phyloP scores from a whole-genome alignment of 768 basidiomycete genomes.

The Boletus sensibilis region DNA sequence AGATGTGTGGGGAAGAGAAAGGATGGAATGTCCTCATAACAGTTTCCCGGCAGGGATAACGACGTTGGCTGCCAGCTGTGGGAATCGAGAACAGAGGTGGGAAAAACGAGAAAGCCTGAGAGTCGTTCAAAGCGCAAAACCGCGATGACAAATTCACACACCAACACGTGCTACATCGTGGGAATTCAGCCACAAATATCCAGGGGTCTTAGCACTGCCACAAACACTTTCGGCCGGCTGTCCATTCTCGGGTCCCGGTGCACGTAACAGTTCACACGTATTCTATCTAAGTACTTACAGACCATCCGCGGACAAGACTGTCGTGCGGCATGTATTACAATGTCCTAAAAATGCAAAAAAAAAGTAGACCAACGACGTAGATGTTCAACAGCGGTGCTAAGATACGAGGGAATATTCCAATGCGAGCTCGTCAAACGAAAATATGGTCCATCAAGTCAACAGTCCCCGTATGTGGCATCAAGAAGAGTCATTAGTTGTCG shows the following conservation, averaged over 20 bases:
- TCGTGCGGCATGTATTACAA: constrained; percentile 22
- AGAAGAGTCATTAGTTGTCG: constrained; percentile 8
- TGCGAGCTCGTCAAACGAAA: constrained; percentile 13
- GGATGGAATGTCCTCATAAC: constrained; percentile 46
- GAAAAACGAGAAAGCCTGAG: constrained; percentile 41
- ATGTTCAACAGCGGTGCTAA: constrained; percentile 14
- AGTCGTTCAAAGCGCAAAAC: constrained; percentile 17
- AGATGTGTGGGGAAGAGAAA: constrained; percentile 41
- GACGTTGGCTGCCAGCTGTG: constrained; percentile 43
- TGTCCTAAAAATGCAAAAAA: constrained; percentile 16
- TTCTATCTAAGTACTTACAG: not conserved
- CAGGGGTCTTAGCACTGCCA: constrained; percentile 7
- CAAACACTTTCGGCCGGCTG: not conserved
- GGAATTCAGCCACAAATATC: constrained; percentile 26
- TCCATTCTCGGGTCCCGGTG: not conserved
- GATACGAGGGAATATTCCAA: constrained; percentile 23
- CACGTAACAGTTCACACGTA: not conserved
- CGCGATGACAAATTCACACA: constrained; percentile 25
- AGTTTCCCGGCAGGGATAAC: constrained; percentile 41
- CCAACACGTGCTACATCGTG: constrained; percentile 33
- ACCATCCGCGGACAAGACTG: not conserved
- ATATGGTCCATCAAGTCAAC: constrained; percentile 21
- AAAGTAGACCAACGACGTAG: not conserved
- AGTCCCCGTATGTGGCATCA: constrained; percentile 16
- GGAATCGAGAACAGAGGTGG: constrained; percentile 46